These are phyloP conservation scores for Russula virescens DNA, from an alignment of 768 basidiomycete genomes.

Conservation along the genomic window DNA sequence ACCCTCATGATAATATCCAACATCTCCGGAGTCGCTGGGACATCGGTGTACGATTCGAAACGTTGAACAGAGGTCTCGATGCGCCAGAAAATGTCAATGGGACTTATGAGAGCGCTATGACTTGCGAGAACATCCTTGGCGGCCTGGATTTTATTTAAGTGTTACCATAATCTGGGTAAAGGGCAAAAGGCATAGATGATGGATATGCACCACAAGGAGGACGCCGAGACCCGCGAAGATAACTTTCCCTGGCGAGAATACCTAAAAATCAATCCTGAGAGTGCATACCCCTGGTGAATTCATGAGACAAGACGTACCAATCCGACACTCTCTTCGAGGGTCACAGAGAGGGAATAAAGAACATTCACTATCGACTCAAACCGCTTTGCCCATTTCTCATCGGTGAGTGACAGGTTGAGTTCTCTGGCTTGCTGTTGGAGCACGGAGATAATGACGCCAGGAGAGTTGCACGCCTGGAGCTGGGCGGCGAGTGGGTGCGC, in stretches of 20 bases:
- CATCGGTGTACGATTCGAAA: neutral
- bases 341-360: neutral
- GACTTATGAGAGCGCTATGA: neutral
- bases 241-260: neutral
- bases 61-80: neutral
- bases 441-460: neutral
- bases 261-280: neutral
- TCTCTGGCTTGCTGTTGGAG: neutral
- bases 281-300: neutral
- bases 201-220: neutral
- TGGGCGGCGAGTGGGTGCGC: neutral
- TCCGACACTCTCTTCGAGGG: neutral
- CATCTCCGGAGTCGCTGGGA: neutral
- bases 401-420: neutral
- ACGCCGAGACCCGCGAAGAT: neutral
- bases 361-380: neutral
- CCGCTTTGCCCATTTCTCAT: neutral
- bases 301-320: neutral
- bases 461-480: neutral
- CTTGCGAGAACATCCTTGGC: neutral
- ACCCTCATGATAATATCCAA: neutral
- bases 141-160: neutral
- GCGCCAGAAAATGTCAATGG: neutral
- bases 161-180: neutral
- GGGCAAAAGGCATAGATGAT: neutral